phyloP scores from a whole-genome alignment of 139 green algal genomes.

The Trebouxia sp. region DNA sequence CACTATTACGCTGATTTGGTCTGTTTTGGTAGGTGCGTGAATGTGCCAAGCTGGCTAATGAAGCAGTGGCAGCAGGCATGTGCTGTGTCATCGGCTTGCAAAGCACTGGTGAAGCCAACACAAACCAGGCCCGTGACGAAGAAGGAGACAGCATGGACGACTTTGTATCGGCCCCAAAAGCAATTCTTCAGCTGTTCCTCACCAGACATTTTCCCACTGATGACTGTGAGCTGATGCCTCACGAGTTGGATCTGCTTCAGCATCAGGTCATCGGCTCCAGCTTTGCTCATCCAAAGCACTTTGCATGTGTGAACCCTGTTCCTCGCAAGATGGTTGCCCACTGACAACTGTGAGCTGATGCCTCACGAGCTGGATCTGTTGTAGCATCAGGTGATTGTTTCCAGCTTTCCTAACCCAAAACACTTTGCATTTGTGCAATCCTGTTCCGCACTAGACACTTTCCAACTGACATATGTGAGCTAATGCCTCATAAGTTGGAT shows the following conservation, averaged over 20 bases:
- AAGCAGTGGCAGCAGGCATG: conserved; percentile 64
- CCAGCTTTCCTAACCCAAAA: too few relatives aligned
- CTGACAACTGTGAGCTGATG: background rate
- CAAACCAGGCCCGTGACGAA: conserved; percentile 33
- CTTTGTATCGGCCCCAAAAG: conserved; percentile 69
- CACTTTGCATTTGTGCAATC: background rate
- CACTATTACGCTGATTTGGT: background rate
- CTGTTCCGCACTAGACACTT: conserved; percentile 33
- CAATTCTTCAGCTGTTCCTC: conserved; percentile 58
- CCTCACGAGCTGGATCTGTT: conserved; percentile 12
- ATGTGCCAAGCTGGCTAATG: conserved; percentile 59
- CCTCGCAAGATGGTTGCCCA: conserved; percentile 28
- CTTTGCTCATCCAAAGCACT: too few relatives aligned
- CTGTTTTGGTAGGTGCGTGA: conserved; percentile 47
- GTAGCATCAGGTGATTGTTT: conserved; percentile 26
- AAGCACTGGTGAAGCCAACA: conserved; percentile 83
- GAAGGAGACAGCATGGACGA: conserved; percentile 70
- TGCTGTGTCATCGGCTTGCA: conserved; percentile 78
- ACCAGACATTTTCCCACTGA: conserved; percentile 20
- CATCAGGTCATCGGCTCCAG: conserved; percentile 30
- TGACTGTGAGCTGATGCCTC: background rate
- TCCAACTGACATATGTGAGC: background rate
- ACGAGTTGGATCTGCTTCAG: conserved; percentile 17
- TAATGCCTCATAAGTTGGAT: conserved; percentile 3
- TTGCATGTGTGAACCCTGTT: background rate